Percentiles rank a stretch among this genome's conserved stretches.
phyloP scores from a whole-genome alignment of 73 alveolate species.

The Diophrys appendiculata region DNA sequence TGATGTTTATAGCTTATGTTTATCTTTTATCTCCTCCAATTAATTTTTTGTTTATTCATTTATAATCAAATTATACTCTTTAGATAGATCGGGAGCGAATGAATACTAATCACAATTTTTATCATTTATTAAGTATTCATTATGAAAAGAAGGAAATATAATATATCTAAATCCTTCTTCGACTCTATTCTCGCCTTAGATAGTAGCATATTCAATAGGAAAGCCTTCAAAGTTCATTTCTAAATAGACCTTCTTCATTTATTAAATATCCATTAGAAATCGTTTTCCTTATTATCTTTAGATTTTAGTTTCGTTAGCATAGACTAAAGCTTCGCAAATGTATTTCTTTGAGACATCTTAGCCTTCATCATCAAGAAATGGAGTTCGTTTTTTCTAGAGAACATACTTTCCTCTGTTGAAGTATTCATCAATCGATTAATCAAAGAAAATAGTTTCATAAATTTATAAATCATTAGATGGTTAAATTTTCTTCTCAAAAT shows the following conservation, averaged over 20 bases:
- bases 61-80: background rate
- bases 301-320: too few species aligned
- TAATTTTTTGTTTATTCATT: background rate
- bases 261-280: background rate
- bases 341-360: background rate
- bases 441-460: slow-evolving; percentile 37
- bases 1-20: background rate
- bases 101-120: too few species aligned
- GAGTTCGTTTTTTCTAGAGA: background rate
- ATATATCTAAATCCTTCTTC: background rate
- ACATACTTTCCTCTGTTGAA: background rate
- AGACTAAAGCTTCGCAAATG: background rate
- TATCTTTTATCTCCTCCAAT: background rate
- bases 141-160: background rate
- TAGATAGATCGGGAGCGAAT: background rate
- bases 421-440: slow-evolving; percentile 17
- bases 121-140: background rate
- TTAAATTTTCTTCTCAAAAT: slow-evolving; percentile 36
- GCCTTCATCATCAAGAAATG: background rate
- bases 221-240: background rate
- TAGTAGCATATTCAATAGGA: background rate
- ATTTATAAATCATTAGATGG: slow-evolving; percentile 27
- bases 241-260: background rate
- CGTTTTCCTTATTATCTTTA: background rate
- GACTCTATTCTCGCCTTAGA: background rate